A percentile compares a stretch with the other conserved stretches of the same genome.
Conservation (phyloP, 1,139 yeast genomes). For the Ogataea hybrid region DNA sequence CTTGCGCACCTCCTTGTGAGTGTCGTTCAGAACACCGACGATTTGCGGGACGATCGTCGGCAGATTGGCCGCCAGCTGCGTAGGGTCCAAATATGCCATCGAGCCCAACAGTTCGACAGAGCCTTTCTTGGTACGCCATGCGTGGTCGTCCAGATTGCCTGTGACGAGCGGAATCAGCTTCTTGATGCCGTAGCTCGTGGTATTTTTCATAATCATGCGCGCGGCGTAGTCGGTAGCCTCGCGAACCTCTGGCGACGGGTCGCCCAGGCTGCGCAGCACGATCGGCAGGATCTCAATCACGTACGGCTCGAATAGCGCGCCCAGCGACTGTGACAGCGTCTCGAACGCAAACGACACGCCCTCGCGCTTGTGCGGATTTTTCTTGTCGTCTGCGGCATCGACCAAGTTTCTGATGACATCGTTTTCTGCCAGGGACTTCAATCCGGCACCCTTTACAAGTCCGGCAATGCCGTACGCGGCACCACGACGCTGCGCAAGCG, state of each 20-base stretch:
- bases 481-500: constrained; percentile 70
- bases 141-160: constrained; percentile 78
- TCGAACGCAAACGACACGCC: constrained; percentile 88
- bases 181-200: constrained; percentile 91
- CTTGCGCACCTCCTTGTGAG: constrained; percentile 94
- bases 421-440: constrained; percentile 67
- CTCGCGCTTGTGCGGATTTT: constrained; percentile 71
- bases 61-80: constrained; percentile 85
- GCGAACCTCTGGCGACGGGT: constrained; percentile 79
- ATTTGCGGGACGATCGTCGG: constrained; percentile 93
- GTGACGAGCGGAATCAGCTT: constrained; percentile 89
- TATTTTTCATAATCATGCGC: constrained; percentile 80
- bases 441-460: constrained; percentile 85
- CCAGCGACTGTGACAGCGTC: constrained; percentile 74
- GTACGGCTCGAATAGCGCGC: constrained; percentile 86
- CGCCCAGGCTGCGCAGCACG: constrained; percentile 80
- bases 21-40: constrained; percentile 90
- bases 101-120: constrained; percentile 95
- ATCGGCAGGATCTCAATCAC: constrained; percentile 86
- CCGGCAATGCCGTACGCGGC: constrained; percentile 98
- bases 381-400: constrained; percentile 90
- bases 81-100: constrained; percentile 96
- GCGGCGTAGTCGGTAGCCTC: constrained; percentile 88
- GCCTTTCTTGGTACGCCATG: constrained; percentile 97
- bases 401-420: constrained; percentile 73